Percentiles rank a stretch among this genome's conserved stretches.
phyloP scores from a whole-genome alignment of 2,329 filamentous ascomycete species.

The Colletotrichum sp. region DNA sequence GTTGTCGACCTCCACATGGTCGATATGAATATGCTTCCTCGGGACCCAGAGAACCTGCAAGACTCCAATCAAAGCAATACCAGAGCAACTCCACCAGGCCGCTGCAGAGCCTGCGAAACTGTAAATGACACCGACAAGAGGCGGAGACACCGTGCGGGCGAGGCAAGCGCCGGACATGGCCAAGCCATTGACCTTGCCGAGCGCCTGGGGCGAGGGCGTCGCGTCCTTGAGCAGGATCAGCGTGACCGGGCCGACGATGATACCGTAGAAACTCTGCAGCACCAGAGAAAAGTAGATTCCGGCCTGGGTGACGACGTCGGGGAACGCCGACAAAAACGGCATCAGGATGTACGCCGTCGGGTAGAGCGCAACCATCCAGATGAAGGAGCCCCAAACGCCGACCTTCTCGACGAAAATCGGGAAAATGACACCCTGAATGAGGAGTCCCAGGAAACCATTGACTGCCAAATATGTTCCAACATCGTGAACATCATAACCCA shows the following conservation, averaged over 20 bases:
- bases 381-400: conserved; percentile 71
- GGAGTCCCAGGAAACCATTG: conserved; percentile 74
- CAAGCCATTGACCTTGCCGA: conserved; percentile 76
- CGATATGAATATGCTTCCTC: conserved; percentile 25
- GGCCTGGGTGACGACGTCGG: conserved; percentile 55
- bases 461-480: conserved; percentile 73
- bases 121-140: conserved; percentile 71
- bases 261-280: conserved; percentile 71
- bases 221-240: conserved; percentile 78
- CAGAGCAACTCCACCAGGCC: conserved; percentile 44
- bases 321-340: conserved; percentile 69
- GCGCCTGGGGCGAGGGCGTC: conserved; percentile 63
- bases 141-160: conserved; percentile 72
- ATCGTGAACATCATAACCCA: conserved; percentile 67
- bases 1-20: conserved; percentile 22
- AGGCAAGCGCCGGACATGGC: conserved; percentile 76
- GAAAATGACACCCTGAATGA: conserved; percentile 76
- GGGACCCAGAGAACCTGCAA: conserved; percentile 21
- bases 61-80: conserved; percentile 7
- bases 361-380: conserved; percentile 69
- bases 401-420: conserved; percentile 67
- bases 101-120: conserved; percentile 57
- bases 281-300: conserved; percentile 71
- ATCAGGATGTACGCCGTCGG: conserved; percentile 73
- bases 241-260: conserved; percentile 71